Evolutionary conservation across 345 rosid genomes (phyloP).

Genomic region (Hibiscus tridactylites): DNA sequence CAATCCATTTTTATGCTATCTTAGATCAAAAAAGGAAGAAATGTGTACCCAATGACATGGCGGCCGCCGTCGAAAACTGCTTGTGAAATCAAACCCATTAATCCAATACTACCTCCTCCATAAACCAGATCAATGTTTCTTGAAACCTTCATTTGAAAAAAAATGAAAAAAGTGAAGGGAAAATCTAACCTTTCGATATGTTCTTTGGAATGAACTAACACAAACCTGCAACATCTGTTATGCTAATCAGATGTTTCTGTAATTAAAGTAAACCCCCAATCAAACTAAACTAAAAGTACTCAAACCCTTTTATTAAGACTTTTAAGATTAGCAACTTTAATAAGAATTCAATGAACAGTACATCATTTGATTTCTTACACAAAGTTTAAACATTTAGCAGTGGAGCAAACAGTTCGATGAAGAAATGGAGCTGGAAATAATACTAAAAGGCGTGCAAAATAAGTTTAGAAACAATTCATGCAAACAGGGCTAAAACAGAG

Average conservation of each 20-base stretch:
- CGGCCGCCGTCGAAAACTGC: constrained; percentile 82
- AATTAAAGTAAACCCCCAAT: not conserved
- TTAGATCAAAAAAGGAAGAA: not conserved
- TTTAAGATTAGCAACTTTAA: not conserved
- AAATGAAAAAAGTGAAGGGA: not conserved
- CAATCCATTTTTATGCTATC: not conserved
- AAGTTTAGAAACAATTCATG: too few relatives aligned
- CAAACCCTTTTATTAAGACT: not conserved
- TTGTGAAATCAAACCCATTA: constrained; percentile 88
- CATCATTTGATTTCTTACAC: too few relatives aligned
- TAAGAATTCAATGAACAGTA: too few relatives aligned
- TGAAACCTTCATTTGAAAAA: constrained; percentile 39
- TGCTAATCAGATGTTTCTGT: not conserved
- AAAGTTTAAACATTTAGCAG: too few relatives aligned
- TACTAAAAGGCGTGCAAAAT: not conserved
- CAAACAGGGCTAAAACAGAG: constrained; percentile 2
- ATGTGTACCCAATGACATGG: constrained; percentile 70
- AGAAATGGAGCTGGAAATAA: too few relatives aligned
- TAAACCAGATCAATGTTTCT: constrained; percentile 86
- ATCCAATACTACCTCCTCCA: constrained; percentile 93
- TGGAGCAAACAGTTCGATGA: too few relatives aligned
- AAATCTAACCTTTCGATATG: not conserved
- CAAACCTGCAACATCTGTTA: not conserved
- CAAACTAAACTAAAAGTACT: not conserved
- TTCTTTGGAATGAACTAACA: not conserved